These are phyloP conservation scores for Xylaria sp. DNA, from an alignment of 2,329 filamentous ascomycete genomes.

Conservation along the genomic window DNA sequence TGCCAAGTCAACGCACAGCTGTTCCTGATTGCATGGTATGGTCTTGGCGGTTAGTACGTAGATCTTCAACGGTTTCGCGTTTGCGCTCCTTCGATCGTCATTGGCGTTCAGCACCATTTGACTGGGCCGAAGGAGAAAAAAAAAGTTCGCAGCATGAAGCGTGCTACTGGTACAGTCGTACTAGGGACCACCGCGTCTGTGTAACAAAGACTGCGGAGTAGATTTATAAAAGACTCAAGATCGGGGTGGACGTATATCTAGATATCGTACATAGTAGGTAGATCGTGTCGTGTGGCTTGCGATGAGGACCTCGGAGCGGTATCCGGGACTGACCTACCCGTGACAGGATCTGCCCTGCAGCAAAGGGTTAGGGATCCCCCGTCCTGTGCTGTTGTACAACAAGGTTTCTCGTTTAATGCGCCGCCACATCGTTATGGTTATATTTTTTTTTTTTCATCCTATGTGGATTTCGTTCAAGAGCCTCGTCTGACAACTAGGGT, in stretches of 20 bases:
- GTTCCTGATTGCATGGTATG: slow-evolving; percentile 17
- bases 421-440: slow-evolving; percentile 23
- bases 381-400: slow-evolving; percentile 27
- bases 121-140: not conserved
- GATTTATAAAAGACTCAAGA: slow-evolving; percentile 9
- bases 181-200: slow-evolving; percentile 12
- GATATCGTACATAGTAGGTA: slow-evolving; percentile 18
- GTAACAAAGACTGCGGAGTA: slow-evolving; percentile 25
- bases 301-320: slow-evolving; percentile 15
- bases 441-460: not conserved
- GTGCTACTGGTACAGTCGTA: slow-evolving; percentile 3
- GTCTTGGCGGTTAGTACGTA: slow-evolving; percentile 10
- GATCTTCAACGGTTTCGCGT: slow-evolving; percentile 23
- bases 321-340: slow-evolving; percentile 29
- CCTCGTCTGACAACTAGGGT: not conserved
- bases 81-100: not conserved
- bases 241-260: slow-evolving; percentile 15
- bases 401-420: slow-evolving; percentile 32
- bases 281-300: slow-evolving; percentile 21
- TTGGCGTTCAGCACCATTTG: slow-evolving; percentile 2
- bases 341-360: slow-evolving; percentile 37
- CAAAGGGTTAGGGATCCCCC: slow-evolving; percentile 31
- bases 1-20: slow-evolving; percentile 15
- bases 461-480: slow-evolving; percentile 2
- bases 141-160: slow-evolving; percentile 2